These are phyloP conservation scores for Discostella stelligera DNA, from an alignment of 352 stramenopile species.

Conservation along the genomic window DNA sequence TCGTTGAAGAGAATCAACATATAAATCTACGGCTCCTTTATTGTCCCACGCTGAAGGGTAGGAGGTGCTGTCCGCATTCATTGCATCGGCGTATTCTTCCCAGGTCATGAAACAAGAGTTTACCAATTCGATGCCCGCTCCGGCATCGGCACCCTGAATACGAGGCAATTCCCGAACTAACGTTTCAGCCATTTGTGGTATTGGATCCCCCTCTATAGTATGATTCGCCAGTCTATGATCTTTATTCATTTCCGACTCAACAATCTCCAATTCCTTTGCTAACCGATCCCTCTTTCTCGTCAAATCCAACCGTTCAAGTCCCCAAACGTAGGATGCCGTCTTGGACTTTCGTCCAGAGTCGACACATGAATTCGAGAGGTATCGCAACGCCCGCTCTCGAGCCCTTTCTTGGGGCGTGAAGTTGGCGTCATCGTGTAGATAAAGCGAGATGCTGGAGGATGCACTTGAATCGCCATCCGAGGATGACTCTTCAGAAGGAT, in stretches of 20 bases:
- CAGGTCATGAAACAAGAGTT: constrained; percentile 27
- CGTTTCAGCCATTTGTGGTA: constrained; percentile 24
- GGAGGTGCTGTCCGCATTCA: constrained; percentile 14
- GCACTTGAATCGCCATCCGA: constrained; percentile 16
- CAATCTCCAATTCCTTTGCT: constrained; percentile 44
- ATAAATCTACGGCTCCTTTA: constrained; percentile 30
- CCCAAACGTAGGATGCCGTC: constrained; percentile 45
- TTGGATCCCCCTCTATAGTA: constrained; percentile 15
- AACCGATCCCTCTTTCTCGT: constrained; percentile 48
- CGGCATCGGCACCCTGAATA: constrained; percentile 24
- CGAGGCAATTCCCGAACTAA: constrained; percentile 39
- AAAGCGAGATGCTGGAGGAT: constrained; percentile 10
- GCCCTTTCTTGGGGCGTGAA: constrained; percentile 38
- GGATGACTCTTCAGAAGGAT: constrained; percentile 22
- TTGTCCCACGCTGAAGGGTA: constrained; percentile 31
- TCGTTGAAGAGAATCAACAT: constrained; percentile 29
- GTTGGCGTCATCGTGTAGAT: constrained; percentile 12
- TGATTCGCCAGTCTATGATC: constrained; percentile 18
- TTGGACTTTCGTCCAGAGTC: constrained; percentile 44
- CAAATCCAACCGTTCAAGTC: constrained; percentile 47
- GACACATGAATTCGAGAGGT: constrained; percentile 51
- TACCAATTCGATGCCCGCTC: constrained; percentile 22
- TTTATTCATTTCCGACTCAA: constrained; percentile 54
- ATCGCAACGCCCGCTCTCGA: constrained; percentile 33
- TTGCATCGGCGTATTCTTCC: constrained; percentile 38